Base-by-base conservation (phyloP, 345 rosid genomes). In the Xanthoceras sorbifolium region DNA sequence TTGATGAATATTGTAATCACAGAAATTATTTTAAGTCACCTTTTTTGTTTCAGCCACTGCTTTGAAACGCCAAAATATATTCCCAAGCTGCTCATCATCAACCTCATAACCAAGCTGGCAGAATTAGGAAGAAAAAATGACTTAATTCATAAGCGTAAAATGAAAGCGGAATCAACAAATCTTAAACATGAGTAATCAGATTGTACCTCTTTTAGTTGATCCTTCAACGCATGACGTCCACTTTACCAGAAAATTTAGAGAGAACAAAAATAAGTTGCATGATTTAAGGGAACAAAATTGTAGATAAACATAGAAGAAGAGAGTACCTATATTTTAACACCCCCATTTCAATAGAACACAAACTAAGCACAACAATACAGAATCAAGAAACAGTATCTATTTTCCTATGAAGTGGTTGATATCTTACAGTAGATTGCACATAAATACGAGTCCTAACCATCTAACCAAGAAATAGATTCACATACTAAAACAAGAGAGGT, bases 201-300 rank as follows among this genome's bases (percentile, higher is more conserved):
- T 18, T 40, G 36, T 89, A 96, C 99, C 97, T 94, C 95, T 57
- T 70, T 79, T 78, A 96, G 79, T 80, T 91, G 91, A 84, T 84
- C 91, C 74, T 78, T 92, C 76, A 96, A 82, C 63, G 97, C 99
- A 79, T 96, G 98, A 14, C 97, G 98, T 42, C 99, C 99, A 79
- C 99, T 96, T 78, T 72, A 85, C 46, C 82, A 72, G 17, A 68
- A 73, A 36, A 76, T 75, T 55, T 25, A 42, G 42, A 67, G 69
- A 75, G 77, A 6, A 48, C 36, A 76, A 67, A 25, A 40, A 71
- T 25, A 32, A 1, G 44, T 68, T 40, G 42, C 14, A 46, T 60
- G 59, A 61, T 46, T 50, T 46, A 3, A 23, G 54, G 29, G 17
- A 60, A 54, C 15, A 15, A 44, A 63, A 31, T 68, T 2, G 3